Conservation (phyloP, 345 rosid species). For the Rhizophora mangle region DNA sequence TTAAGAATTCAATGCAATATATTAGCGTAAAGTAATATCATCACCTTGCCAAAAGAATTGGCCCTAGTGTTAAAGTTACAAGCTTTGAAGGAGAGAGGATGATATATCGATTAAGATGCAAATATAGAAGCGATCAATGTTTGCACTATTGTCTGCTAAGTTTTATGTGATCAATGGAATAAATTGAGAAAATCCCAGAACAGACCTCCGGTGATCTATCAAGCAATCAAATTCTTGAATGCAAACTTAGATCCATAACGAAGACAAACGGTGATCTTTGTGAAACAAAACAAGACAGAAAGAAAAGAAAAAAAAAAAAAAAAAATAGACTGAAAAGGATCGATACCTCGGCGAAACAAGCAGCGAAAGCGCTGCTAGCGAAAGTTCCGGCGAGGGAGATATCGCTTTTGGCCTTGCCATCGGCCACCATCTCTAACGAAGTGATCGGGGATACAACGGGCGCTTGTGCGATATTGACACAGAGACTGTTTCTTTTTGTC, state of each 20-base stretch:
- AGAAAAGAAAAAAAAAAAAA: background rate
- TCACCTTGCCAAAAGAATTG: background rate
- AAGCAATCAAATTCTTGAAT: too few species aligned
- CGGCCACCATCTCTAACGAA: conserved; percentile 68
- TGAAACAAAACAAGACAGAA: background rate
- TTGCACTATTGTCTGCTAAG: too few species aligned
- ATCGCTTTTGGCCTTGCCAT: conserved; percentile 60
- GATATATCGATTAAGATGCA: too few species aligned
- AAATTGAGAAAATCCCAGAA: too few species aligned
- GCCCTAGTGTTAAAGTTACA: background rate
- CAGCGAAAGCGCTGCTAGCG: conserved; percentile 91
- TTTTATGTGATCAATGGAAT: too few species aligned
- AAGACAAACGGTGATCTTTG: too few species aligned
- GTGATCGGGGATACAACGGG: background rate
- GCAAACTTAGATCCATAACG: too few species aligned
- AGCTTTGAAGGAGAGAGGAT: background rate
- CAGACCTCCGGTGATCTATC: too few species aligned
- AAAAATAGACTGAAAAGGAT: background rate
- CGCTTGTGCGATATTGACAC: background rate
- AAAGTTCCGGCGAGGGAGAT: conserved; percentile 79
- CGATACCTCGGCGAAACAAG: conserved; percentile 88
- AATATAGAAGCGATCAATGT: too few species aligned
- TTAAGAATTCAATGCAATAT: too few species aligned
- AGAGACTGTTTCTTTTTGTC: background rate
- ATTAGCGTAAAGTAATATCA: too few species aligned